phyloP scores from a whole-genome alignment of 108 stramenopile species.

The Cylindrotheca closterium region DNA sequence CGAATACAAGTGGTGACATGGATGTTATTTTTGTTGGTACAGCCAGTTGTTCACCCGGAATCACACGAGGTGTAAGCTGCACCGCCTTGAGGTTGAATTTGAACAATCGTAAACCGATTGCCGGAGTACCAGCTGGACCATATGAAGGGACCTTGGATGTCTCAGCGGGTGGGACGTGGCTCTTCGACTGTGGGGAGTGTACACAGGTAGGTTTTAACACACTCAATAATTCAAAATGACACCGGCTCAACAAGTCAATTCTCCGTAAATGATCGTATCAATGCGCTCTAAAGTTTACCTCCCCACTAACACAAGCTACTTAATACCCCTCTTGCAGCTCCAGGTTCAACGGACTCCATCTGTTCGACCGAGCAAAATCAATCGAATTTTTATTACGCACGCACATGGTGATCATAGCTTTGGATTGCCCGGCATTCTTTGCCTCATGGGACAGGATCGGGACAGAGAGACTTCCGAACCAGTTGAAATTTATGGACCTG shows the following conservation, averaged over 20 bases:
- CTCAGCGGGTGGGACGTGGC: conserved; percentile 72
- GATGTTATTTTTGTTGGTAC: conserved; percentile 91
- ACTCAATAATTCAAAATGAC: too few relatives aligned
- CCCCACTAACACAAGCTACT: too few relatives aligned
- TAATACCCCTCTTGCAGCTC: too few relatives aligned
- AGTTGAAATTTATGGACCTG: conserved; percentile 95
- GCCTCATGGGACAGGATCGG: conserved; percentile 89
- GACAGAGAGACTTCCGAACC: conserved; percentile 20
- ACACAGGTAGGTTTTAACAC: conserved; percentile 74
- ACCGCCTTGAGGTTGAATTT: conserved; percentile 77
- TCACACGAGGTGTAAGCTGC: conserved; percentile 87
- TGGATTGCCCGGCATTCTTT: conserved; percentile 92
- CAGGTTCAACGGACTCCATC: conserved; percentile 69
- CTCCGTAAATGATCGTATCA: too few relatives aligned
- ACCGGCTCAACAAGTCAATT: too few relatives aligned
- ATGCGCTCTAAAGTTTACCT: too few relatives aligned
- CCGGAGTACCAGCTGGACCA: conserved; percentile 3
- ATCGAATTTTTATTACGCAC: conserved; percentile 94
- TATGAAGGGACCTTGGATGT: background rate
- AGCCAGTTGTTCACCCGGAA: conserved; percentile 87
- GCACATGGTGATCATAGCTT: conserved; percentile 92
- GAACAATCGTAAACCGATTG: conserved; percentile 21
- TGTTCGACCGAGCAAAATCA: conserved; percentile 74
- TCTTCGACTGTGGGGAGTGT: conserved; percentile 96
- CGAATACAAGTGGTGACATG: conserved; percentile 49